phyloP scores from a whole-genome alignment of 371 early-diverging fungal species.

The Blakeslea trispora region DNA sequence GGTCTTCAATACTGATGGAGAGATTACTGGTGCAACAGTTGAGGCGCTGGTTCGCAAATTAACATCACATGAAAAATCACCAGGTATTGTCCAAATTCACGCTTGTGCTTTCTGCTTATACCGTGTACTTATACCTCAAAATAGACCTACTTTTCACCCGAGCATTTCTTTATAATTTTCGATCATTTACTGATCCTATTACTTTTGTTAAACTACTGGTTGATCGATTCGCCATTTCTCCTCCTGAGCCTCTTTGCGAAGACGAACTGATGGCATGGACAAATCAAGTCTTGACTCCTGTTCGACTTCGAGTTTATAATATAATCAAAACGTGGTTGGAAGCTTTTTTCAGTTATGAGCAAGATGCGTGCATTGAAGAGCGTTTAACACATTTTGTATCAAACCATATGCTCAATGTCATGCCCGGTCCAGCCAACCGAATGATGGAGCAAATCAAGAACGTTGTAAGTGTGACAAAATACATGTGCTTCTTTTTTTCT shows the following conservation, averaged over 20 bases:
- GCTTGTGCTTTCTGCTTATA: background rate
- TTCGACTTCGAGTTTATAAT: constrained; percentile 87
- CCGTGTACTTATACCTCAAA: background rate
- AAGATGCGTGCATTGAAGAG: constrained; percentile 47
- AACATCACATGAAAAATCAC: constrained; percentile 78
- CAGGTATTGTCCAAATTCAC: constrained; percentile 29
- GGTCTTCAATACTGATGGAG: constrained; percentile 78
- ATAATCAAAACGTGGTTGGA: constrained; percentile 93
- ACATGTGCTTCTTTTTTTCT: background rate
- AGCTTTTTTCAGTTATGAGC: constrained; percentile 69
- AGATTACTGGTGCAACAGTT: constrained; percentile 88
- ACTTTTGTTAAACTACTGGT: constrained; percentile 71
- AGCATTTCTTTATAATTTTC: constrained; percentile 90
- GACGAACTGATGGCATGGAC: constrained; percentile 78
- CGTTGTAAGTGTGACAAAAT: constrained; percentile 28
- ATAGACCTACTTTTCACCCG: constrained; percentile 76
- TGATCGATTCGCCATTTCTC: constrained; percentile 70
- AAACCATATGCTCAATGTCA: constrained; percentile 33
- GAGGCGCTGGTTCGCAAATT: constrained; percentile 84
- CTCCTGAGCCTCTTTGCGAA: constrained; percentile 61
- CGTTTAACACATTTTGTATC: constrained; percentile 30
- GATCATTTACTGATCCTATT: constrained; percentile 75
- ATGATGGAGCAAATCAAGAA: constrained; percentile 42
- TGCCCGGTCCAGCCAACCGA: constrained; percentile 48
- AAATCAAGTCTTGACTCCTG: constrained; percentile 80